Evolutionary conservation across 169 alveolate genomes (phyloP).

Genomic region (Eimeria maxima): DNA sequence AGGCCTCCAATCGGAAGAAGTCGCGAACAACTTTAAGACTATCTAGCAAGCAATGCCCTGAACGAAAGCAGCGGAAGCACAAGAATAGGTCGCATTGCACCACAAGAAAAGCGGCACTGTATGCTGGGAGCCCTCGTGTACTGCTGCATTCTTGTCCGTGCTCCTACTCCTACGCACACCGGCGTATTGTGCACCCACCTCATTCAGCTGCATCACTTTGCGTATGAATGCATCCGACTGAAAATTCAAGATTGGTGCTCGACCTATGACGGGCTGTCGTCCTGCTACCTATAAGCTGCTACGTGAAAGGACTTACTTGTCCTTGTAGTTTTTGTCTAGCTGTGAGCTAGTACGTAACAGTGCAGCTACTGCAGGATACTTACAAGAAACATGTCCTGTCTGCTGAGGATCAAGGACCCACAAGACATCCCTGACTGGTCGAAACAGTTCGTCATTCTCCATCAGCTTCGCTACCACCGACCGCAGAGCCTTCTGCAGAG

Average conservation of each 20-base stretch:
- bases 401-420: constrained; percentile 77
- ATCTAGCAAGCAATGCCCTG: constrained; percentile 60
- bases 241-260: background rate
- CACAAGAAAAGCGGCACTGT: background rate
- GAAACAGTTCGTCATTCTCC: constrained; percentile 67
- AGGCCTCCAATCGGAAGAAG: constrained; percentile 21
- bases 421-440: constrained; percentile 74
- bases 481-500: constrained; percentile 79
- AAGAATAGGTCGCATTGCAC: background rate
- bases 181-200: background rate
- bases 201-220: background rate
- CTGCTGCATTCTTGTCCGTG: background rate
- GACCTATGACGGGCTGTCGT: background rate
- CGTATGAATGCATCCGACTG: background rate
- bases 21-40: constrained; percentile 59
- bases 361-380: background rate
- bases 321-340: background rate
- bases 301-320: background rate
- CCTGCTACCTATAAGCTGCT: background rate
- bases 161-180: background rate
- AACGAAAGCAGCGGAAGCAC: background rate
- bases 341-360: background rate
- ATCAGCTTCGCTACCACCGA: constrained; percentile 77
- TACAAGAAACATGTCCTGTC: constrained; percentile 62
- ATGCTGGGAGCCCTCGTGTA: background rate